Evolutionary conservation across 352 stramenopile genomes (phyloP), one percentile per base, ranked within the genome.

Genomic region (Elongisporangium undulatum): DNA sequence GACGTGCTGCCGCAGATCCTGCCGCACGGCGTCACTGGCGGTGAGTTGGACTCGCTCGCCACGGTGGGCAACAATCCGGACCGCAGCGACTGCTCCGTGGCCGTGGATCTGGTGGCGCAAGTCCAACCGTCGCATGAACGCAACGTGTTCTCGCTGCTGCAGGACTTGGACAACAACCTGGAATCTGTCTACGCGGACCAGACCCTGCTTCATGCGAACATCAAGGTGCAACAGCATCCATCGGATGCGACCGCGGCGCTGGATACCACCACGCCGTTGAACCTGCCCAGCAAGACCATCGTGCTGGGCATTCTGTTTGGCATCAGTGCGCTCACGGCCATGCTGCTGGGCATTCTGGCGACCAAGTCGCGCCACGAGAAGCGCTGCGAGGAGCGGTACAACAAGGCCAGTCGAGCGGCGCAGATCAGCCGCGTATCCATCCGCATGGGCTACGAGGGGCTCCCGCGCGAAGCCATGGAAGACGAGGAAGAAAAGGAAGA

Each of bases 381-480:
- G 52, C 69, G 67, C 39, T 77, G 75, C 65, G 64, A 74, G 12
- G 69, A 79, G 21, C 75, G 72, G 19, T 75, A 90, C 55, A 66
- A 76, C 4, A 85, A 82, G 9, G 82, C 82, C 2, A 89, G 72
- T 39, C 71, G 71, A 8, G 80, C 79, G 3, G 80, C 82, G 48
- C 82, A 92, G 67, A 85, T 92, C 56, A 80, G 67, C 45, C 82
- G 82, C 60, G 80, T 92, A 16, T 90, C 82, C 26, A 80, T 89
- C 63, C 72, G 74, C 45, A 90, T 92, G 82, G 77, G 70, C 50
- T 76, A 86, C 23, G 70, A 83, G 45, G 64, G 72, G 1, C 56
- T 74, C 13, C 66, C 84, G 10, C 73, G 79, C 19, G 59, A 65
- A 23, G 57, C 74, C 6, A 71, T 82, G 12, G 65, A 80, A 39